Conservation (phyloP, 257 asterid species). For the Jasminum sambac region DNA sequence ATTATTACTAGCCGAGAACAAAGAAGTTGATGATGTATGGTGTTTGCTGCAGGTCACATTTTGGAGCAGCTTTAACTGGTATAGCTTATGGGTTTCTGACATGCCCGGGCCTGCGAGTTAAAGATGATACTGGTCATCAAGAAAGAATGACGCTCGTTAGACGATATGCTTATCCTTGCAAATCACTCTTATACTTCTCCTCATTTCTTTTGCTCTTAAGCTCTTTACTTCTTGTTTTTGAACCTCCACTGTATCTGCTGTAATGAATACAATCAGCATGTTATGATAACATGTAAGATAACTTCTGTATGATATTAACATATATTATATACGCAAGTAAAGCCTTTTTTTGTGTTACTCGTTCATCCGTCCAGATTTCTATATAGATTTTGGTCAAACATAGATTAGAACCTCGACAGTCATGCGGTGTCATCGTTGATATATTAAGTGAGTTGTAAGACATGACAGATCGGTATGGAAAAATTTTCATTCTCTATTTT, state of each 20-base stretch:
- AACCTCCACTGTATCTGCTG: slow-evolving; percentile 59
- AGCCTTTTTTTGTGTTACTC: too few relatives aligned
- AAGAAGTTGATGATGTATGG: slow-evolving; percentile 1
- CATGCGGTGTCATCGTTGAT: too few relatives aligned
- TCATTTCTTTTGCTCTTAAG: slow-evolving; percentile 47
- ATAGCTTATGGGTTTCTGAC: slow-evolving; percentile 60
- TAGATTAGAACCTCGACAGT: too few relatives aligned
- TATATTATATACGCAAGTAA: too few relatives aligned
- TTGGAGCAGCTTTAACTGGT: slow-evolving; percentile 66
- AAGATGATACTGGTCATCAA: slow-evolving; percentile 44
- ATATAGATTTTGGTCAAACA: too few relatives aligned
- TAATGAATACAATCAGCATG: slow-evolving; percentile 2
- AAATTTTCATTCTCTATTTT: too few relatives aligned
- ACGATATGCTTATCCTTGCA: slow-evolving; percentile 58
- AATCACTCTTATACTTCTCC: slow-evolving; percentile 61
- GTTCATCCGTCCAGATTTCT: too few relatives aligned
- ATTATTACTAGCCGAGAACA: not conserved
- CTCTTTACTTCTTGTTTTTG: slow-evolving; percentile 49
- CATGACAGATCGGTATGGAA: too few relatives aligned
- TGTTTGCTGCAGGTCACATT: slow-evolving; percentile 67
- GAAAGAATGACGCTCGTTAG: slow-evolving; percentile 53
- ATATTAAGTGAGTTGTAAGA: too few relatives aligned
- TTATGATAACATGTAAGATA: too few relatives aligned
- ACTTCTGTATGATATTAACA: too few relatives aligned
- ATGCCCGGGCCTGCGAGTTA: slow-evolving; percentile 54